Percentiles rank a stretch among this genome's conserved stretches.
These are phyloP conservation scores for Mollisiaceae sp. DNA, from an alignment of 2,329 filamentous ascomycete species.

Conservation along the genomic window DNA sequence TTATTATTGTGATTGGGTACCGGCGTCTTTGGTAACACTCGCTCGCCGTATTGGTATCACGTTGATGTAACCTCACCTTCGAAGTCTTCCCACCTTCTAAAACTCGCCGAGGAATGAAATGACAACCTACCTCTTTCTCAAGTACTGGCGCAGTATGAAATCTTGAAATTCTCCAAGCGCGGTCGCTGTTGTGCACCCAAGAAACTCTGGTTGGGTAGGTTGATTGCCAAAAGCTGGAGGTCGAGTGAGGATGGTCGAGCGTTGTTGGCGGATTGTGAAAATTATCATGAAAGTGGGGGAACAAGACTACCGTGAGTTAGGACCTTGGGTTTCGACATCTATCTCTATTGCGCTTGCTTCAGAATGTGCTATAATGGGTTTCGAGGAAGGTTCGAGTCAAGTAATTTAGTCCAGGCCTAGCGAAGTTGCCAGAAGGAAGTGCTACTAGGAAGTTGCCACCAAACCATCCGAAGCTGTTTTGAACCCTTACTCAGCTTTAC, in stretches of 20 bases:
- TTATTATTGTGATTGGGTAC: constrained; percentile 3
- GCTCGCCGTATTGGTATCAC: background rate
- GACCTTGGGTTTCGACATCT: background rate
- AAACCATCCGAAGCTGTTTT: background rate
- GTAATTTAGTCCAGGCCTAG: background rate
- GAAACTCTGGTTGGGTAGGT: background rate
- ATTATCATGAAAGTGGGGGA: background rate
- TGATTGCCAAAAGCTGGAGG: background rate
- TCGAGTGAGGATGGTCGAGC: background rate
- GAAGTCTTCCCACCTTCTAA: background rate
- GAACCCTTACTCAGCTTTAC: background rate
- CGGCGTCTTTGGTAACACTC: background rate
- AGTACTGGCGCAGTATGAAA: background rate
- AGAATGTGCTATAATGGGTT: background rate
- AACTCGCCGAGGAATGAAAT: background rate
- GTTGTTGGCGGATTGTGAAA: background rate
- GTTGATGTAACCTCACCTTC: background rate
- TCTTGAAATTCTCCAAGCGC: background rate
- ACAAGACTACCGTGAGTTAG: background rate
- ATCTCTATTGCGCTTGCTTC: background rate
- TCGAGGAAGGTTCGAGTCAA: background rate
- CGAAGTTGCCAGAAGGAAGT: constrained; percentile 5
- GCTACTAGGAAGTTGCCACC: background rate
- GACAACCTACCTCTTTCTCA: background rate
- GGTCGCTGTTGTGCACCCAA: background rate